phyloP scores from a whole-genome alignment of 1,139 yeast genomes.

The Taphrina sp. region DNA sequence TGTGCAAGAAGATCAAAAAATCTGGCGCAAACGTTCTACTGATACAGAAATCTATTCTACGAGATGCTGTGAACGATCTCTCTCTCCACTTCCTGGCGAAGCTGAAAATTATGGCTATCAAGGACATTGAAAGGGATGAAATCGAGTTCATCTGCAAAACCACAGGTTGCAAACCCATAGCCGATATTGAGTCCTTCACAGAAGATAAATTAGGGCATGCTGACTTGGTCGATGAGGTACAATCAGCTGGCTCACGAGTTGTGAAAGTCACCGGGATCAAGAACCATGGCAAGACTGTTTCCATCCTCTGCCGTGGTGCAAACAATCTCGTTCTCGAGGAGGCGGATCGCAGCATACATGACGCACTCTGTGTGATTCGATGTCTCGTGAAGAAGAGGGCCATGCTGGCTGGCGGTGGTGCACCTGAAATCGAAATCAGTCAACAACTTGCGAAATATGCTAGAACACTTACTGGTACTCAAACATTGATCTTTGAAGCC shows the following conservation, averaged over 20 bases:
- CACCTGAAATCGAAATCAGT: conserved; percentile 94
- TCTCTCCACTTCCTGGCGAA: conserved; percentile 92
- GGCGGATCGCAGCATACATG: conserved; percentile 94
- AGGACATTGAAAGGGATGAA: conserved; percentile 95
- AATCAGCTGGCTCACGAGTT: conserved; percentile 87
- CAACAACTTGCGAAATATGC: conserved; percentile 77
- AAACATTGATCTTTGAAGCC: conserved; percentile 91
- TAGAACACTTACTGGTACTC: conserved; percentile 77
- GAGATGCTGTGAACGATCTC: conserved; percentile 97
- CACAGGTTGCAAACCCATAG: conserved; percentile 91
- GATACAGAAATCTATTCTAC: conserved; percentile 87
- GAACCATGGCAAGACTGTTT: conserved; percentile 67
- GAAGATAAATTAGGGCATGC: conserved; percentile 93
- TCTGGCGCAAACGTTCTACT: conserved; percentile 92
- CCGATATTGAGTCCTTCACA: conserved; percentile 86
- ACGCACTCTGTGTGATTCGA: conserved; percentile 93
- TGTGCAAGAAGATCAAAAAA: conserved; percentile 93
- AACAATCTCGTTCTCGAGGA: conserved; percentile 86
- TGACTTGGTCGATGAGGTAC: conserved; percentile 87
- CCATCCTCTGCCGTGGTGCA: conserved; percentile 93
- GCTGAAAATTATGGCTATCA: conserved; percentile 87
- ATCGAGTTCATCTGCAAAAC: conserved; percentile 87
- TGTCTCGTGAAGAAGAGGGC: conserved; percentile 94
- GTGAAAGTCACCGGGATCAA: conserved; percentile 89
- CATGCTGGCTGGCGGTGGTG: conserved; percentile 98